Evolutionary conservation across 2,329 filamentous ascomycete species (phyloP).

Genomic region (Arthrobotrys pseudoclavata): DNA sequence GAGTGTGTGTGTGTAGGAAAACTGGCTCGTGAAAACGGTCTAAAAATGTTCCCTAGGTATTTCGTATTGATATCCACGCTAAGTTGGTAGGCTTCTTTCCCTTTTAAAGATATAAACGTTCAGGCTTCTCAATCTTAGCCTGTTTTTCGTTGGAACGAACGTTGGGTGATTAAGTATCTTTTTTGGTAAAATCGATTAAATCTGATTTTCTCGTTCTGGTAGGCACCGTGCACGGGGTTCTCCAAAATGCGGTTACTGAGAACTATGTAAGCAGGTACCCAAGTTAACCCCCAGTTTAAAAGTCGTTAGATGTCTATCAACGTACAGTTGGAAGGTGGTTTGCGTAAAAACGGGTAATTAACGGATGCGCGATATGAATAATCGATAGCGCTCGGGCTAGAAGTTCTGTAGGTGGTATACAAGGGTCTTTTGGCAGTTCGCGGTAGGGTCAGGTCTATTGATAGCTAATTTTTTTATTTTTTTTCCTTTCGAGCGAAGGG

Average conservation of each 20-base stretch:
- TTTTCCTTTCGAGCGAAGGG: background rate
- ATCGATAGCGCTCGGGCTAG: constrained; percentile 32
- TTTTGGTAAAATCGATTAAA: background rate
- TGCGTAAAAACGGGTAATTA: constrained; percentile 51
- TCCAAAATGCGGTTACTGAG: constrained; percentile 13
- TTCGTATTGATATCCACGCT: constrained; percentile 20
- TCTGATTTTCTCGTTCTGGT: constrained; percentile 12
- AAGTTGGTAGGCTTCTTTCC: constrained; percentile 1
- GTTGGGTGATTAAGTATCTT: background rate
- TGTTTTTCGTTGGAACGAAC: background rate
- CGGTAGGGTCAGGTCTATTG: constrained; percentile 17
- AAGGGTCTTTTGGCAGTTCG: background rate
- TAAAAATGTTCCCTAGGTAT: constrained; percentile 25
- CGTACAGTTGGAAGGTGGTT: constrained; percentile 26
- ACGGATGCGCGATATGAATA: constrained; percentile 45
- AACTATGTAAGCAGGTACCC: constrained; percentile 24
- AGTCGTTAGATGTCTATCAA: background rate
- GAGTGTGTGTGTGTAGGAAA: constrained; percentile 1
- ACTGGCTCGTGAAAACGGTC: constrained; percentile 43
- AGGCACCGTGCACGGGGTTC: constrained; percentile 1
- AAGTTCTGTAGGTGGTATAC: background rate
- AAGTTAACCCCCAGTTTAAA: too few species aligned
- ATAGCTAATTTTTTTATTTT: constrained; percentile 21
- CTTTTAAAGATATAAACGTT: background rate
- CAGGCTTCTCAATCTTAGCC: background rate